Evolutionary conservation across 2,329 filamentous ascomycete genomes (phyloP).

Genomic region (Penicillium sp.): DNA sequence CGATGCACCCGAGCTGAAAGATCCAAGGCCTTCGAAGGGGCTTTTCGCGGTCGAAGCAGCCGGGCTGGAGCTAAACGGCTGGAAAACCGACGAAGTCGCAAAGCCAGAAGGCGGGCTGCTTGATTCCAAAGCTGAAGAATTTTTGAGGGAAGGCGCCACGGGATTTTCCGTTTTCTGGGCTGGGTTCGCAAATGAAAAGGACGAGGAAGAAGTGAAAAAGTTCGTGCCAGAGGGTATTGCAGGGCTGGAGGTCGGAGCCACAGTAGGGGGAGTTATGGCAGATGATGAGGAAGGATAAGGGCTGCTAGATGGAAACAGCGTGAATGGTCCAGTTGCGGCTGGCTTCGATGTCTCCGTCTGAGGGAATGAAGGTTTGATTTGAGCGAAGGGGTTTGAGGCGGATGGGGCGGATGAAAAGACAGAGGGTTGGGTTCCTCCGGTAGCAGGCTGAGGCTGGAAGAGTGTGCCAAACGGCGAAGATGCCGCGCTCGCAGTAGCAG

Average conservation of each 20-base stretch:
- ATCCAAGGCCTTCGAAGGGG: not conserved
- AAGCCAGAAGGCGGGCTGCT: not conserved
- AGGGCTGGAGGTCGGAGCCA: not conserved
- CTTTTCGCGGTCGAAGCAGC: not conserved
- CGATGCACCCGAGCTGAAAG: not conserved
- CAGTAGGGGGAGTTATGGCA: not conserved
- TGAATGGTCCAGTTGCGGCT: not conserved
- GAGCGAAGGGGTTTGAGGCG: not conserved
- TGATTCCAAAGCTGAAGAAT: not conserved
- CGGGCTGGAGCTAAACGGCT: not conserved
- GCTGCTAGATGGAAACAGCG: not conserved
- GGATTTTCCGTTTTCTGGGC: not conserved
- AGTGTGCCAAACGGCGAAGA: not conserved
- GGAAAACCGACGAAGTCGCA: not conserved
- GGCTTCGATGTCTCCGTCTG: not conserved
- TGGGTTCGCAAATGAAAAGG: not conserved
- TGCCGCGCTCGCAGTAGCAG: not conserved
- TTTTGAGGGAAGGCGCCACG: not conserved
- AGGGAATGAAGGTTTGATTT: not conserved
- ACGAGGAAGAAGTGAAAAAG: not conserved
- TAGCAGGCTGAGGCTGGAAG: not conserved
- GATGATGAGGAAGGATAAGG: not conserved
- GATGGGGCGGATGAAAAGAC: not conserved
- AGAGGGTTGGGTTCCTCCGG: not conserved
- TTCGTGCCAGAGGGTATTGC: not conserved